A percentile compares a stretch with the other conserved stretches of the same genome.
Conservation (phyloP, 2,329 filamentous ascomycete genomes). For the Aspergillus ochraceus region DNA sequence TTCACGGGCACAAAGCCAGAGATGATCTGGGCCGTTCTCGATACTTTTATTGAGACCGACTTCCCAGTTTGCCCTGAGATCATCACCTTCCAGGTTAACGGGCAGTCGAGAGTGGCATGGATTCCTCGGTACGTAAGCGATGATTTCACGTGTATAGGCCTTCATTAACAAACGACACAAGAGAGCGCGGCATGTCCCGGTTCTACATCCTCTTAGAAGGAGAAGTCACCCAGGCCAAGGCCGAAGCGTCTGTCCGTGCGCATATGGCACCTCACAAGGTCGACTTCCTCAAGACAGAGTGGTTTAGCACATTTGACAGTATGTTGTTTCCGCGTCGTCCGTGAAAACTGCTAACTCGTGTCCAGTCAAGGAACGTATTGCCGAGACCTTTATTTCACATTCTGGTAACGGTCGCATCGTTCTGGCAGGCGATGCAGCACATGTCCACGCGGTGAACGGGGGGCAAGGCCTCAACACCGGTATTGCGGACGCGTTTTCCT, state of each 20-base stretch:
- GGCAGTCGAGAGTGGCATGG: slow-evolving; percentile 4
- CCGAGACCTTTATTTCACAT: slow-evolving; percentile 4
- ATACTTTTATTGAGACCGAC: slow-evolving; percentile 2
- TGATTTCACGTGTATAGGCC: too few species aligned
- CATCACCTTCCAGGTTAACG: slow-evolving; percentile 3
- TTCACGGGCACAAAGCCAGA: slow-evolving; percentile 6
- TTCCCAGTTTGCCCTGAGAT: slow-evolving; percentile 3
- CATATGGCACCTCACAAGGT: slow-evolving; percentile 3
- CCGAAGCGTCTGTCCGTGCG: background rate
- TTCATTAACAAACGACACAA: background rate
- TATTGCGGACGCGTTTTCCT: slow-evolving; percentile 6
- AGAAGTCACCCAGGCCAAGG: slow-evolving; percentile 1
- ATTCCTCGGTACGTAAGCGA: background rate
- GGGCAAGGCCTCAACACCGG: slow-evolving; percentile 8
- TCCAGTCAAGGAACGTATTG: slow-evolving; percentile 3
- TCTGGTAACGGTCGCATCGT: background rate
- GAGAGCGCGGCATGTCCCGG: slow-evolving; percentile 2
- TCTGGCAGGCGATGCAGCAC: slow-evolving; percentile 1
- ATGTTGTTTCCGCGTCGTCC: background rate
- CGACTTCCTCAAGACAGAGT: background rate
- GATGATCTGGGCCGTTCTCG: slow-evolving; percentile 7
- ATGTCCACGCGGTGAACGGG: slow-evolving; percentile 4
- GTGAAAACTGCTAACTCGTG: background rate
- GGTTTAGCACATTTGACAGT: slow-evolving; percentile 6
- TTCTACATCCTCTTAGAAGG: slow-evolving; percentile 3